These are phyloP conservation scores for Rhododendron williamsianum DNA, from an alignment of 148 eudicot species.

Conservation along the genomic window DNA sequence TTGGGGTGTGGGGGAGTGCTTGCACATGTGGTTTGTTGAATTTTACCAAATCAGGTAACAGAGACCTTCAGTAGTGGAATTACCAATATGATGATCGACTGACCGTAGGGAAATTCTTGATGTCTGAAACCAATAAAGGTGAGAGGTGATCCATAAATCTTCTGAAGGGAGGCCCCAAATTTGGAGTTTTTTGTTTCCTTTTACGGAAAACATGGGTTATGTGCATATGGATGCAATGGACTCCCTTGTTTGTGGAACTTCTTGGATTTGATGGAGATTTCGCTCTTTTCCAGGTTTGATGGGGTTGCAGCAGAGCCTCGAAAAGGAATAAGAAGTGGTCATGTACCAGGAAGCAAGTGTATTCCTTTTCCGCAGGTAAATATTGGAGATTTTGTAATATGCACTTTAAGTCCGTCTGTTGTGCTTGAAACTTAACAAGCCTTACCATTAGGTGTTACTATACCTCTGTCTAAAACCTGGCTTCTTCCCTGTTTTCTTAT, in stretches of 20 bases:
- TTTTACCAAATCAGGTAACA: not conserved
- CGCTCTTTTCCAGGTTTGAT: constrained; percentile 58
- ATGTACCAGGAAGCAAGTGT: constrained; percentile 96
- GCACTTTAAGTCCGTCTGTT: not conserved
- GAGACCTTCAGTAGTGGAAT: not conserved
- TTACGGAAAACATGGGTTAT: not conserved
- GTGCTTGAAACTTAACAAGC: not conserved
- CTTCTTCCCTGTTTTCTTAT: not conserved
- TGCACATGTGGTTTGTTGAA: no score
- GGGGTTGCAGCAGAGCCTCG: constrained; percentile 92
- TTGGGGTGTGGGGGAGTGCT: no score
- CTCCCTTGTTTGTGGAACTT: not conserved
- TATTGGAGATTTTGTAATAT: not conserved
- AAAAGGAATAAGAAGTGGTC: constrained; percentile 91
- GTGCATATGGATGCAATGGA: not conserved
- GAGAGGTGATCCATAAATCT: not conserved
- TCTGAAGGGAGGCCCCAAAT: not conserved
- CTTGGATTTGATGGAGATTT: constrained; percentile 16
- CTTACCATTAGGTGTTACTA: not conserved
- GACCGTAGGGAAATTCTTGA: constrained; percentile 8
- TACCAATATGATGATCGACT: not conserved
- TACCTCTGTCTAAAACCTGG: not conserved
- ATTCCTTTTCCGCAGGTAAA: constrained; percentile 70
- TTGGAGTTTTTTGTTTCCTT: not conserved
- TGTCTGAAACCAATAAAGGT: not conserved